phyloP scores from a whole-genome alignment of 768 basidiomycete species.

The Xerocomellus amylosporus region DNA sequence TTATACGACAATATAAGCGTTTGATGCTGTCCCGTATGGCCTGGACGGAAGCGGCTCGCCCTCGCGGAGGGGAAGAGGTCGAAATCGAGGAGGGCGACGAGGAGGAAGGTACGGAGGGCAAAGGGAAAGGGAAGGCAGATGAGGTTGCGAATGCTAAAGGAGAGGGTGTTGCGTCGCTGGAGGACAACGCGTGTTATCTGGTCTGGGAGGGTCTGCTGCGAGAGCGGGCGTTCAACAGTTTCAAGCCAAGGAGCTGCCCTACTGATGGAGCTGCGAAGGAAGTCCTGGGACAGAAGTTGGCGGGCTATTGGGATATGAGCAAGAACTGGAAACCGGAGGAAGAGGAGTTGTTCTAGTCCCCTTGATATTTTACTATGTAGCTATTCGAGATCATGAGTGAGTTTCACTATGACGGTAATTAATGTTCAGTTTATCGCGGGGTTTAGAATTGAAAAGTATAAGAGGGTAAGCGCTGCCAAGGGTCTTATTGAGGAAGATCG shows the following conservation, averaged over 20 bases:
- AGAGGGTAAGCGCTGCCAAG: neutral
- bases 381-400: neutral
- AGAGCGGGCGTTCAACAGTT: slow-evolving; percentile 75
- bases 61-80: slow-evolving; percentile 69
- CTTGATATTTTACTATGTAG: neutral
- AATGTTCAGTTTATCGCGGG: neutral
- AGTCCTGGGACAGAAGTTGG: slow-evolving; percentile 76
- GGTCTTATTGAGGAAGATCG: no score
- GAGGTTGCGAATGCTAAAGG: slow-evolving; percentile 21
- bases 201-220: slow-evolving; percentile 92
- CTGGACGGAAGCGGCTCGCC: slow-evolving; percentile 90
- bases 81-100: slow-evolving; percentile 56
- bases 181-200: slow-evolving; percentile 83
- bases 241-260: slow-evolving; percentile 79
- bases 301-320: slow-evolving; percentile 92
- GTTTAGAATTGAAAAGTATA: slow-evolving; percentile 1
- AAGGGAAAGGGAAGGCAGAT: slow-evolving; percentile 34
- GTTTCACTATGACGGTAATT: neutral
- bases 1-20: slow-evolving; percentile 81
- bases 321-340: slow-evolving; percentile 89
- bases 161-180: slow-evolving; percentile 46
- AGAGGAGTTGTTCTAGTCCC: slow-evolving; percentile 61
- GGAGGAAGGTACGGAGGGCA: slow-evolving; percentile 35
- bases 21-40: slow-evolving; percentile 84
- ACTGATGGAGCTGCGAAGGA: slow-evolving; percentile 87